These are phyloP conservation scores for Spiraea crenata DNA, from an alignment of 331 rosid genomes.

Conservation along the genomic window DNA sequence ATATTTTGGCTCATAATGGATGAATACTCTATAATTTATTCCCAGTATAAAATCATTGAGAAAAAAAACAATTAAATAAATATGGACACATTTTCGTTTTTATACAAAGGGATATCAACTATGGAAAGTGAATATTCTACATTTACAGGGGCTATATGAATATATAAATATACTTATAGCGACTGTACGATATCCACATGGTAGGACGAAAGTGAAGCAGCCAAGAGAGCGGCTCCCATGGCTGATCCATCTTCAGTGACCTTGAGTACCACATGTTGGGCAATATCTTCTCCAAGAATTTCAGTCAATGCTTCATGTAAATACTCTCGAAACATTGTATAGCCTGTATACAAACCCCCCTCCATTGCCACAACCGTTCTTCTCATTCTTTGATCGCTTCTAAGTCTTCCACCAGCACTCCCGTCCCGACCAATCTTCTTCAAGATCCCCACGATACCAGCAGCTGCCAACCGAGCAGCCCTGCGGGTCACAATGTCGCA, in stretches of 20 bases:
- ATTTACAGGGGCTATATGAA: slow-evolving; percentile 62
- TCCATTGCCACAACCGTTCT: slow-evolving; percentile 75
- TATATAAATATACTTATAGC: slow-evolving; percentile 48
- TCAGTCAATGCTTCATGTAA: slow-evolving; percentile 67
- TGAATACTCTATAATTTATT: background rate
- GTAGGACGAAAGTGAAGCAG: slow-evolving; percentile 64
- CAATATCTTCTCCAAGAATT: slow-evolving; percentile 73
- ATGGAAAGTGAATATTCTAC: slow-evolving; percentile 45
- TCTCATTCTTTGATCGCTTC: slow-evolving; percentile 50
- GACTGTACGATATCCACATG: slow-evolving; percentile 50
- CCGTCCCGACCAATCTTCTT: slow-evolving; percentile 90
- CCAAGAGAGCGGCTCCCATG: slow-evolving; percentile 77
- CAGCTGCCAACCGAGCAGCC: slow-evolving; percentile 81
- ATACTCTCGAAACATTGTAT: slow-evolving; percentile 62
- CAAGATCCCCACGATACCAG: slow-evolving; percentile 72
- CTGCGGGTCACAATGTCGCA: slow-evolving; percentile 64
- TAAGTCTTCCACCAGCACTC: slow-evolving; percentile 57
- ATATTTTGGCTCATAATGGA: too few relatives aligned
- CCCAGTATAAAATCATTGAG: background rate
- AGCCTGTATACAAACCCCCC: slow-evolving; percentile 67
- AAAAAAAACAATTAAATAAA: slow-evolving; percentile 18
- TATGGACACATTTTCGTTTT: slow-evolving; percentile 45
- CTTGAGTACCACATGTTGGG: slow-evolving; percentile 60
- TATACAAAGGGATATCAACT: slow-evolving; percentile 42
- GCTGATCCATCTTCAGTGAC: slow-evolving; percentile 78